These are phyloP conservation scores for Phytopythium vexans DNA, from an alignment of 352 stramenopile genomes.

Conservation along the genomic window DNA sequence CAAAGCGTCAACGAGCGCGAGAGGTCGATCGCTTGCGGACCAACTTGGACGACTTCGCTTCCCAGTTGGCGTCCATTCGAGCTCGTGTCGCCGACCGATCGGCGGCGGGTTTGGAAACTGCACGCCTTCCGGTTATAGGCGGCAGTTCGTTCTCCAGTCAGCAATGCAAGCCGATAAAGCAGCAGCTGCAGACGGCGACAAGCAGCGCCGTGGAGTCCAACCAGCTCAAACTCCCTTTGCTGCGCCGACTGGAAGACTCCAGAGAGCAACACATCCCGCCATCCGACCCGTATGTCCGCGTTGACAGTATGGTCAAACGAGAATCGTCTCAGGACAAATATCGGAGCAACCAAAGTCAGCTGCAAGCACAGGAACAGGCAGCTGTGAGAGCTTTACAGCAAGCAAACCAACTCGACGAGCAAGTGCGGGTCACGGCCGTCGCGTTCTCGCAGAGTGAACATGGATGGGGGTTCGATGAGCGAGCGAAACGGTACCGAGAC, in stretches of 20 bases:
- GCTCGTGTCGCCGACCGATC: neutral
- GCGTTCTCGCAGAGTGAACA: conserved; percentile 54
- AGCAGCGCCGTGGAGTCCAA: neutral
- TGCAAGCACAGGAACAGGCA: conserved; percentile 24
- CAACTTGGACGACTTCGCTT: conserved; percentile 1
- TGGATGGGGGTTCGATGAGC: conserved; percentile 63
- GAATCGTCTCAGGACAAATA: conserved; percentile 25
- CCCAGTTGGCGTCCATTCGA: neutral
- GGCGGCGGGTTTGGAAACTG: neutral
- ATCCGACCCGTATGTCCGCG: conserved; percentile 21
- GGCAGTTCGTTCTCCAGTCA: neutral
- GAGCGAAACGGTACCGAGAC: conserved; percentile 41
- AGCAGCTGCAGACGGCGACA: neutral
- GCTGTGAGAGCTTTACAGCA: conserved; percentile 28
- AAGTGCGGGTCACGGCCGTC: conserved; percentile 57
- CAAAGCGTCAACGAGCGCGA: neutral
- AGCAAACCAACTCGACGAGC: conserved; percentile 48
- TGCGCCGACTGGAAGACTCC: conserved; percentile 21
- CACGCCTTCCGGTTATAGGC: conserved; percentile 13
- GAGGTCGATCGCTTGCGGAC: neutral
- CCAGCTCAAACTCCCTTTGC: conserved; percentile 29
- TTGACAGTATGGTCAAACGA: conserved; percentile 38
- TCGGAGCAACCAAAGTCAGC: conserved; percentile 18
- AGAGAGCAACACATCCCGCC: conserved; percentile 12
- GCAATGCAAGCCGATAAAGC: no score